Percentiles rank a stretch among this genome's conserved stretches.
phyloP scores from a whole-genome alignment of 2,329 filamentous ascomycete species.

The Penicillium corylophilum region DNA sequence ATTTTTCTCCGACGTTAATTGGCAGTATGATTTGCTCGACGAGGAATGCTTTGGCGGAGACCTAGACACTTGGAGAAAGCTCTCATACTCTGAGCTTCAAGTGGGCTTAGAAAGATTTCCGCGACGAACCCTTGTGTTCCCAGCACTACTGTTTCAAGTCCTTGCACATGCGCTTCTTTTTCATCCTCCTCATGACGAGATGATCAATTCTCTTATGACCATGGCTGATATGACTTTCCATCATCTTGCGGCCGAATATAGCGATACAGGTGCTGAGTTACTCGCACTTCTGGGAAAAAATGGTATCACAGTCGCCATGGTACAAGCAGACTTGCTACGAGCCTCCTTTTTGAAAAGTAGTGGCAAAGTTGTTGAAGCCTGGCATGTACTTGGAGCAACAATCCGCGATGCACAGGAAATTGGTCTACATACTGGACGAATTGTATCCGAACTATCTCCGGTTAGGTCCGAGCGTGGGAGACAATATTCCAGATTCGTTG shows the following conservation, averaged over 20 bases:
- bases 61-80: background rate
- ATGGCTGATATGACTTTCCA: background rate
- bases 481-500: background rate
- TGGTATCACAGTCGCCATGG: background rate
- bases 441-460: background rate
- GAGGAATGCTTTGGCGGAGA: background rate
- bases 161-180: background rate
- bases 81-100: background rate
- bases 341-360: background rate
- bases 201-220: background rate
- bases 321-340: background rate
- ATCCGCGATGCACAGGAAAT: background rate
- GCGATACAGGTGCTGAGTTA: background rate
- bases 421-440: background rate
- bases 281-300: background rate
- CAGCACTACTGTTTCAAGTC: background rate
- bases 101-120: background rate
- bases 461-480: background rate
- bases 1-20: background rate
- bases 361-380: background rate
- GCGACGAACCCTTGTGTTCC: background rate
- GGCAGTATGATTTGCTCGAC: background rate
- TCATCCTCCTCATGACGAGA: background rate
- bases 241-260: background rate
- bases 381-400: background rate